A percentile compares a stretch with the other conserved stretches of the same genome.
Conservation (phyloP, 2,329 filamentous ascomycete species). For the Metarhizium guizhouense region DNA sequence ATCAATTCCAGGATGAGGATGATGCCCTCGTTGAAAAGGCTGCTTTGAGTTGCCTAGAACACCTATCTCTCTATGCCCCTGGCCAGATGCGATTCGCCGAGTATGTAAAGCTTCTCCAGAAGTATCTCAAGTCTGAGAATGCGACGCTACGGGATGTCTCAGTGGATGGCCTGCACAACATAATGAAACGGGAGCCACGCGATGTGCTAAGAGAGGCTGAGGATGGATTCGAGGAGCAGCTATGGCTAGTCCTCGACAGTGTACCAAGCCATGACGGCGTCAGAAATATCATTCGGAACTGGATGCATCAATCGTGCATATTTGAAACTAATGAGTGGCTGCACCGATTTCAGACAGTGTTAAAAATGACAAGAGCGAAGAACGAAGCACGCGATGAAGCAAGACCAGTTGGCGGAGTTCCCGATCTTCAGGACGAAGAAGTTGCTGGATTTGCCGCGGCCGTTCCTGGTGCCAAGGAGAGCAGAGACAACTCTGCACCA, state of each 20-base stretch:
- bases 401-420: slow-evolving; percentile 38
- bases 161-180: slow-evolving; percentile 80
- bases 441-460: slow-evolving; percentile 90
- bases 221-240: slow-evolving; percentile 73
- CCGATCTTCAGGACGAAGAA: slow-evolving; percentile 93
- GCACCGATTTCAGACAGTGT: slow-evolving; percentile 74
- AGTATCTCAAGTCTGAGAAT: slow-evolving; percentile 62
- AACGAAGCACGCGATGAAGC: slow-evolving; percentile 40
- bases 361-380: slow-evolving; percentile 77
- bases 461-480: slow-evolving; percentile 50
- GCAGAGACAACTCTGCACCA: slow-evolving; percentile 30
- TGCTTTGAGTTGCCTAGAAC: slow-evolving; percentile 76
- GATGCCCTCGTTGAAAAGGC: slow-evolving; percentile 64
- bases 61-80: slow-evolving; percentile 85
- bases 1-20: slow-evolving; percentile 71
- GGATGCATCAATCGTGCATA: slow-evolving; percentile 84
- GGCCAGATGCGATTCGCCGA: slow-evolving; percentile 74
- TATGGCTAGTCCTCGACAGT: slow-evolving; percentile 84
- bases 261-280: slow-evolving; percentile 69
- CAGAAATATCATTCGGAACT: slow-evolving; percentile 82
- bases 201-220: slow-evolving; percentile 72
- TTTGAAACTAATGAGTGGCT: slow-evolving; percentile 79
- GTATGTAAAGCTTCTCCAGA: slow-evolving; percentile 78
- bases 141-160: slow-evolving; percentile 67
- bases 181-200: slow-evolving; percentile 87